Evolutionary conservation across 2,329 filamentous ascomycete genomes (phyloP), one percentile per base, ranked within the genome.

Genomic region (Pseudocercospora fuligena): DNA sequence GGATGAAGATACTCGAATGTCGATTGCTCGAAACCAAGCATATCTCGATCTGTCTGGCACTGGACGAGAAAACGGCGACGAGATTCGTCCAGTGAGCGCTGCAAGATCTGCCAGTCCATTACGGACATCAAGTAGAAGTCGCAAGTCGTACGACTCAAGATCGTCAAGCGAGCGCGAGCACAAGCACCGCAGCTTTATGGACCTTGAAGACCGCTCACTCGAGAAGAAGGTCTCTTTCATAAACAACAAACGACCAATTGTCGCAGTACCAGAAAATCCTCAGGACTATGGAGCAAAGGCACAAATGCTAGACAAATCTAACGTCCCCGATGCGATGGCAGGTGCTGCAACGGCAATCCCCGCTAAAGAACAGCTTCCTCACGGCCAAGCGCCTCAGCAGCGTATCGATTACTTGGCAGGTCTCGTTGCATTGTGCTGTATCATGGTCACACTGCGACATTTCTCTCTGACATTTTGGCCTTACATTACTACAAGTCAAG

Each of bases 331-430:
- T 64, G 70, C 61, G 3, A 56, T 72, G 61, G 65, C 63, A 16
- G 69, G 64, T 43, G 69, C 49, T 12, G 69, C 68, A 3, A 67
- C 66, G 21, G 67, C 64, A 21, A 65, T 61, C 33, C 70, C 72
- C 12, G 14, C 47, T 3, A 71, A 68, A 29, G 63, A 66, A 23
- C 68, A 70, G 58, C 61, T 61, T 12, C 66, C 70, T 7, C 56
- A 58, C 21, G 56, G 31, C 16, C 29, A 64, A 46, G 54, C 65
- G 43, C 59, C 70, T 7, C 65, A 70, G 21, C 67, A 71, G 25
- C 78, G 82, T 36, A 78, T 84, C 47, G 82, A 84, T 68, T 80
- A 84, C 70, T 75, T 84, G 19, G 81, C 82, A 12, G 82, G 82
- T 40, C 72, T 84, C 4, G 79, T 83, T 11, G 80, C 80, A 0